phyloP scores from a whole-genome alignment of 805 yeast genomes.

The Saccharomyces paradoxus region DNA sequence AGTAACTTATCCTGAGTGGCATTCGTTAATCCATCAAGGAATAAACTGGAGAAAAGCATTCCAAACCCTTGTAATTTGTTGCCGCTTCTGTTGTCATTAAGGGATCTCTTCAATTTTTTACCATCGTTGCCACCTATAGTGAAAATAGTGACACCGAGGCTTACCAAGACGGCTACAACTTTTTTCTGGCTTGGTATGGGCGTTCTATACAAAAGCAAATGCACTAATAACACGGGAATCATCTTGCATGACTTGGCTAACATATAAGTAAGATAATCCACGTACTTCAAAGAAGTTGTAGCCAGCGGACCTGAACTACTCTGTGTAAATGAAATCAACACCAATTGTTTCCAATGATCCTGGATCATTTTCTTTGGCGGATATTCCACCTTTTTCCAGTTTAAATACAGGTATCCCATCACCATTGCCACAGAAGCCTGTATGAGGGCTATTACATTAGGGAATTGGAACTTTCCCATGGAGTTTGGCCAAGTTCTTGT shows the following conservation, averaged over 20 bases:
- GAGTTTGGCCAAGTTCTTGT: slow-evolving; percentile 62
- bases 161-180: slow-evolving; percentile 67
- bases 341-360: slow-evolving; percentile 32
- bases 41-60: slow-evolving; percentile 51
- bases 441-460: slow-evolving; percentile 64
- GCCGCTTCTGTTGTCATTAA: slow-evolving; percentile 34
- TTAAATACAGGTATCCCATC: slow-evolving; percentile 56
- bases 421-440: slow-evolving; percentile 70
- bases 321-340: slow-evolving; percentile 61
- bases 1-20: slow-evolving; percentile 87
- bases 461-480: slow-evolving; percentile 54
- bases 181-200: slow-evolving; percentile 70
- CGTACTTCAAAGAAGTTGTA: slow-evolving; percentile 66
- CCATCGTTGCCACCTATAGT: slow-evolving; percentile 39
- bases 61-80: slow-evolving; percentile 44
- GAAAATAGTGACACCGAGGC: slow-evolving; percentile 75
- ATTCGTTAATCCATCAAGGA: slow-evolving; percentile 87
- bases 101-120: neutral
- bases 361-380: slow-evolving; percentile 31
- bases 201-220: slow-evolving; percentile 58
- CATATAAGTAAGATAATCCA: slow-evolving; percentile 76
- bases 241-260: slow-evolving; percentile 90
- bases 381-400: slow-evolving; percentile 25
- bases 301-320: slow-evolving; percentile 80
- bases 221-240: slow-evolving; percentile 89